Evolutionary conservation across 331 rosid genomes (phyloP).

Genomic region (Malus hybrid): DNA sequence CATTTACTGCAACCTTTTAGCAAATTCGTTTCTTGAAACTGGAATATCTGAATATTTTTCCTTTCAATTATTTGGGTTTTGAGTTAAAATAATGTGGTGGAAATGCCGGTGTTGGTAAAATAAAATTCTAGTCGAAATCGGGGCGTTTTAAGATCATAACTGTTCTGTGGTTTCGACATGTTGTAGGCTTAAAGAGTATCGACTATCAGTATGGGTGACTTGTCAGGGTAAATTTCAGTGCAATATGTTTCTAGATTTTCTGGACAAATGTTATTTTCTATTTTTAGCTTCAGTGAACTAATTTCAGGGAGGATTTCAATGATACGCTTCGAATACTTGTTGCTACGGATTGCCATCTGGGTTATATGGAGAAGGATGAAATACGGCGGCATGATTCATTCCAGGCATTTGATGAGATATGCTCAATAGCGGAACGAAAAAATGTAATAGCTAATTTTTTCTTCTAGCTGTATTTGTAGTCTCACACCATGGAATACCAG

Average conservation of each 20-base stretch:
- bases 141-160: background rate
- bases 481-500: background rate
- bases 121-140: background rate
- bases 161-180: background rate
- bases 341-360: slow-evolving; percentile 94
- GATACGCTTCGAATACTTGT: slow-evolving; percentile 72
- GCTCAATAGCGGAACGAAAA: slow-evolving; percentile 70
- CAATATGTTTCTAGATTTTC: background rate
- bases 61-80: background rate
- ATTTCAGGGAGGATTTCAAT: slow-evolving; percentile 43
- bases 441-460: slow-evolving; percentile 16
- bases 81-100: background rate
- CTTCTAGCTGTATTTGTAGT: background rate
- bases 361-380: slow-evolving; percentile 97
- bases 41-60: background rate
- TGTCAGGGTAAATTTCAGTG: slow-evolving; percentile 25
- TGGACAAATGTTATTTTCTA: background rate
- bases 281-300: background rate
- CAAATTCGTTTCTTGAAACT: background rate
- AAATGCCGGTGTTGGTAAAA: background rate
- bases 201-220: slow-evolving; percentile 27
- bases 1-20: background rate
- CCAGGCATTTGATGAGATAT: slow-evolving; percentile 87
- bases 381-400: slow-evolving; percentile 88
- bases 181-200: slow-evolving; percentile 14